These are phyloP conservation scores for Batrachochytrium dendrobatidis DNA, from an alignment of 371 early-diverging fungal genomes.

Conservation along the genomic window DNA sequence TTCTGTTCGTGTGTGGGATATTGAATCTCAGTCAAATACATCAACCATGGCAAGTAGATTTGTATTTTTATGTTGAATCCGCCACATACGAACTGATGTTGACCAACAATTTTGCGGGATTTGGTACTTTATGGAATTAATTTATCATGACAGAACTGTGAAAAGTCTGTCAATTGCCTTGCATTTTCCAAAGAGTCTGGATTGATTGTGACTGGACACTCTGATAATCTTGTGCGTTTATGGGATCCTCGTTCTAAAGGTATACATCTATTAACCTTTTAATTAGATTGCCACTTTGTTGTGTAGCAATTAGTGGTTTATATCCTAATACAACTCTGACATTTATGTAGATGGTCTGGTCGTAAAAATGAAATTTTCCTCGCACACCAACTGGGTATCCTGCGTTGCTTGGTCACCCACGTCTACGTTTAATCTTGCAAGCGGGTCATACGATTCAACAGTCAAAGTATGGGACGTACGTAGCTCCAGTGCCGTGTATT, in stretches of 20 bases:
- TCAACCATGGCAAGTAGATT: constrained; percentile 59
- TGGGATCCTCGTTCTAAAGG: constrained; percentile 84
- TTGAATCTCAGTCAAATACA: constrained; percentile 63
- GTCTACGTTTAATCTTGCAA: constrained; percentile 66
- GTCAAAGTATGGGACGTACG: constrained; percentile 92
- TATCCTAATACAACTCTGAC: constrained; percentile 11
- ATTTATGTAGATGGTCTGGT: constrained; percentile 65
- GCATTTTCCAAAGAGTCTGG: constrained; percentile 60
- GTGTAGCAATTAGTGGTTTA: background rate
- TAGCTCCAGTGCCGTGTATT: constrained; percentile 68
- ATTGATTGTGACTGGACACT: constrained; percentile 81
- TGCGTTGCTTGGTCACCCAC: constrained; percentile 77
- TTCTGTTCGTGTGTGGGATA: constrained; percentile 83
- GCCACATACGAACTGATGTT: constrained; percentile 4
- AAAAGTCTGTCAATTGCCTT: constrained; percentile 69
- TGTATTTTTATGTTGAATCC: background rate
- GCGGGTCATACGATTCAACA: constrained; percentile 80
- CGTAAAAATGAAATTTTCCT: constrained; percentile 68
- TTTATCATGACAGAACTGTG: no score
- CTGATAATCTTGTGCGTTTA: constrained; percentile 68
- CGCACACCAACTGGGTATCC: constrained; percentile 77
- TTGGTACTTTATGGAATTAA: no score
- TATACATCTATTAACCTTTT: constrained; percentile 16
- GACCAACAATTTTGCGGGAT: no score
- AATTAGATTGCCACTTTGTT: background rate